Conservation (phyloP, 208 protist genomes). For the Blastocrithidia nonstop region DNA sequence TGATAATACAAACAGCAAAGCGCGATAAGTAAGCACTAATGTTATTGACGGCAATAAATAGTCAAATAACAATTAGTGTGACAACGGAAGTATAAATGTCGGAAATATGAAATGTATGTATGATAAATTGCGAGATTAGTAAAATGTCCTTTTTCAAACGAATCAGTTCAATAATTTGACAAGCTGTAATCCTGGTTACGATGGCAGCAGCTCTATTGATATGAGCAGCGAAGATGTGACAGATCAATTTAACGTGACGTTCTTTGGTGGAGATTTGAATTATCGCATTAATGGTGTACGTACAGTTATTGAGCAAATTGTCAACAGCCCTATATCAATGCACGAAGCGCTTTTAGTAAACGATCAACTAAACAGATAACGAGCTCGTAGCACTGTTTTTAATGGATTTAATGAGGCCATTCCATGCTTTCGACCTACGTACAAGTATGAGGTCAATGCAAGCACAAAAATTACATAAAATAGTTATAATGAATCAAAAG, state of each 20-base stretch:
- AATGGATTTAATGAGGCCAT: constrained; percentile 72
- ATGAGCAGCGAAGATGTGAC: constrained; percentile 55
- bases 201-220: no score
- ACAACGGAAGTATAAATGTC: no score
- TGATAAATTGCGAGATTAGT: no score
- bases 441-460: constrained; percentile 75
- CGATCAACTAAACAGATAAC: constrained; percentile 85
- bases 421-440: constrained; percentile 85
- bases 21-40: no score
- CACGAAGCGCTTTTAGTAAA: constrained; percentile 66
- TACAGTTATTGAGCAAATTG: constrained; percentile 61
- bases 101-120: no score
- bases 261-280: constrained; percentile 93
- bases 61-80: no score
- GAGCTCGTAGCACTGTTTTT: constrained; percentile 59
- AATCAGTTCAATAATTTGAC: no score
- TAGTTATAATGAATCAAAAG: constrained; percentile 25
- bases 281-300: constrained; percentile 87
- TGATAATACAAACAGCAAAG: no score
- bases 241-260: constrained; percentile 81
- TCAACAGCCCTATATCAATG: constrained; percentile 38
- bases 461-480: constrained; percentile 14
- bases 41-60: no score
- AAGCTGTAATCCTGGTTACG: no score
- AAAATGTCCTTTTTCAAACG: no score